These are phyloP conservation scores for Podaxis sp. DNA, from an alignment of 768 basidiomycete genomes.

Conservation along the genomic window DNA sequence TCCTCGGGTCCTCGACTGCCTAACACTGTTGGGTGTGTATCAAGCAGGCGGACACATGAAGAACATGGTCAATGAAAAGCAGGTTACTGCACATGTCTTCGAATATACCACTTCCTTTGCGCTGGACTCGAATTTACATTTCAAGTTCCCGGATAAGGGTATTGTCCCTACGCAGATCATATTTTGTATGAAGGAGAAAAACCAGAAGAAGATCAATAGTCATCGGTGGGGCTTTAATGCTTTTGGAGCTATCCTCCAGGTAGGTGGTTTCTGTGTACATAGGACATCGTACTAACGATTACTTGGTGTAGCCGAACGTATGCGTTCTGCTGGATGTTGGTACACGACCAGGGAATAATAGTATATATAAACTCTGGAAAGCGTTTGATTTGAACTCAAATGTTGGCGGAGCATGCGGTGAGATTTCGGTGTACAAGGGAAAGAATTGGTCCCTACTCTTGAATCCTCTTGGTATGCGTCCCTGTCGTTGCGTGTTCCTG, in stretches of 20 bases:
- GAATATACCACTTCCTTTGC: constrained; percentile 85
- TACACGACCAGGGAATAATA: constrained; percentile 83
- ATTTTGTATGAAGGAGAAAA: constrained; percentile 88
- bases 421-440: constrained; percentile 91
- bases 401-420: constrained; percentile 96
- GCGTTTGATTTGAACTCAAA: constrained; percentile 88
- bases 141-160: constrained; percentile 88
- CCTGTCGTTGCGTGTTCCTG: not conserved
- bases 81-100: constrained; percentile 66
- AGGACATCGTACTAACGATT: constrained; percentile 1
- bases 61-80: constrained; percentile 43
- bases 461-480: constrained; percentile 71
- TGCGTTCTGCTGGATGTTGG: constrained; percentile 94
- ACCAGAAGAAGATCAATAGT: constrained; percentile 95
- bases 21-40: constrained; percentile 92
- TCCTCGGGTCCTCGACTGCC: constrained; percentile 79
- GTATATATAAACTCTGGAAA: constrained; percentile 95
- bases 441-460: constrained; percentile 75
- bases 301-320: constrained; percentile 68
- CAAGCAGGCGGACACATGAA: constrained; percentile 57
- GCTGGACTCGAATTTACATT: constrained; percentile 74
- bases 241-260: constrained; percentile 77
- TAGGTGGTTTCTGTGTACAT: constrained; percentile 22
- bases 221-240: constrained; percentile 99
- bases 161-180: constrained; percentile 94